These are phyloP conservation scores for Ophiocordyceps robertsii DNA, from an alignment of 2,329 filamentous ascomycete species.

Conservation along the genomic window DNA sequence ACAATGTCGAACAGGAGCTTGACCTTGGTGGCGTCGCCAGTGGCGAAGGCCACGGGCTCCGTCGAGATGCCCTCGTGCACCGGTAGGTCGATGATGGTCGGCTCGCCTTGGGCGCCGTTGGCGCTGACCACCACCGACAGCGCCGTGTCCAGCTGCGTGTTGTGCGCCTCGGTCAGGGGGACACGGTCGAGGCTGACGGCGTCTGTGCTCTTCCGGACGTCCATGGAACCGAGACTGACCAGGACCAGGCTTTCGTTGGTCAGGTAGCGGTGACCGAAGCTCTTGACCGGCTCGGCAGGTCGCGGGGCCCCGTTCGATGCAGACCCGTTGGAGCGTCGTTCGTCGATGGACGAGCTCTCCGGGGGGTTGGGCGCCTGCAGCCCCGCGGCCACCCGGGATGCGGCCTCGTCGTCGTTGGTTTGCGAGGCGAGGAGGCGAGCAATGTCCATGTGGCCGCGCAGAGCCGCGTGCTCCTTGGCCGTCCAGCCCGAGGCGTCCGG, in stretches of 20 bases:
- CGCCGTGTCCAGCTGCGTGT: slow-evolving; percentile 87
- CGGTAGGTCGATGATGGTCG: slow-evolving; percentile 80
- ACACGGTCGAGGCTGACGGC: slow-evolving; percentile 82
- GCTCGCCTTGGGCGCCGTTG: slow-evolving; percentile 70
- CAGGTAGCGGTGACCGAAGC: slow-evolving; percentile 91
- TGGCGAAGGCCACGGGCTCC: slow-evolving; percentile 82
- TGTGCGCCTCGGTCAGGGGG: slow-evolving; percentile 74
- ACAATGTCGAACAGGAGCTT: slow-evolving; percentile 91
- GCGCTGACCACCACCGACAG: slow-evolving; percentile 85
- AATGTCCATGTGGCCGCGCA: slow-evolving; percentile 78
- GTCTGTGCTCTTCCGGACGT: slow-evolving; percentile 68
- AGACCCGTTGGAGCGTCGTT: slow-evolving; percentile 39
- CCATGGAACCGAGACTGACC: slow-evolving; percentile 90
- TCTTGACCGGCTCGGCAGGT: slow-evolving; percentile 69
- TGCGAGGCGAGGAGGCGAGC: slow-evolving; percentile 53
- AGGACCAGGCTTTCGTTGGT: slow-evolving; percentile 80
- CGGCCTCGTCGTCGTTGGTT: slow-evolving; percentile 15
- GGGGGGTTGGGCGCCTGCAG: slow-evolving; percentile 15
- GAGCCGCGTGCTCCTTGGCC: slow-evolving; percentile 79
- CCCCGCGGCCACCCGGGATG: slow-evolving; percentile 9
- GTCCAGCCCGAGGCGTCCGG: slow-evolving; percentile 87
- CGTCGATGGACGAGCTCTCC: slow-evolving; percentile 47
- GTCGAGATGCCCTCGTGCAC: slow-evolving; percentile 90
- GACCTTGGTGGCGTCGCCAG: slow-evolving; percentile 64
- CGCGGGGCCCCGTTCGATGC: slow-evolving; percentile 28